Evolutionary conservation across 495 filamentous ascomycete species (phyloP).

Genomic region (Amphirosellinia nigrospora): DNA sequence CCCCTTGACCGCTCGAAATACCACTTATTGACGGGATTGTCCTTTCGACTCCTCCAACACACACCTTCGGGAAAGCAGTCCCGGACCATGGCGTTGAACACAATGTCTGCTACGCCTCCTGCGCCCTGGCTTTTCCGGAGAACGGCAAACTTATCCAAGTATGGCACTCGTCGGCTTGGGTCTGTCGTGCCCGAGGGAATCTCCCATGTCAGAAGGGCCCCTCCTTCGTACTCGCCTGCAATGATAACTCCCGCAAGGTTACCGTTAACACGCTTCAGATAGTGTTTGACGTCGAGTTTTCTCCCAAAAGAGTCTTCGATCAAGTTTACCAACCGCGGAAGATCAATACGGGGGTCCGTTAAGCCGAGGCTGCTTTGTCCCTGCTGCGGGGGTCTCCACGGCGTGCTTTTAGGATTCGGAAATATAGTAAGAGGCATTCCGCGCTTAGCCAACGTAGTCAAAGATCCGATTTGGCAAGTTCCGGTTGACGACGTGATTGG

Average conservation of each 20-base stretch:
- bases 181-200: conserved; percentile 64
- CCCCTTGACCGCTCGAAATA: conserved; percentile 91
- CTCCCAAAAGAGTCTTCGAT: conserved; percentile 95
- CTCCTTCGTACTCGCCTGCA: conserved; percentile 95
- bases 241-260: conserved; percentile 90
- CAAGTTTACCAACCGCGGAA: conserved; percentile 79
- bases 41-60: conserved; percentile 78
- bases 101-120: conserved; percentile 90
- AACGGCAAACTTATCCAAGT: conserved; percentile 98
- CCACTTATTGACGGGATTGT: conserved; percentile 92
- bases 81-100: conserved; percentile 94
- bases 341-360: conserved; percentile 79
- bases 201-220: conserved; percentile 96
- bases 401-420: conserved; percentile 65
- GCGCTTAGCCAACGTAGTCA: conserved; percentile 84
- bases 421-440: conserved; percentile 88
- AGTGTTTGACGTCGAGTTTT: conserved; percentile 81
- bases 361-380: conserved; percentile 62
- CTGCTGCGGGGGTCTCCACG: conserved; percentile 70
- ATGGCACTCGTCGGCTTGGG: conserved; percentile 75
- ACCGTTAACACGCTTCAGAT: conserved; percentile 75
- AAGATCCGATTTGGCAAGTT: conserved; percentile 49
- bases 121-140: conserved; percentile 85
- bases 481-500: conserved; percentile 38
- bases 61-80: conserved; percentile 82